Base-by-base conservation (phyloP, 2,329 filamentous ascomycete genomes). In the Harringtonia lauricola region DNA sequence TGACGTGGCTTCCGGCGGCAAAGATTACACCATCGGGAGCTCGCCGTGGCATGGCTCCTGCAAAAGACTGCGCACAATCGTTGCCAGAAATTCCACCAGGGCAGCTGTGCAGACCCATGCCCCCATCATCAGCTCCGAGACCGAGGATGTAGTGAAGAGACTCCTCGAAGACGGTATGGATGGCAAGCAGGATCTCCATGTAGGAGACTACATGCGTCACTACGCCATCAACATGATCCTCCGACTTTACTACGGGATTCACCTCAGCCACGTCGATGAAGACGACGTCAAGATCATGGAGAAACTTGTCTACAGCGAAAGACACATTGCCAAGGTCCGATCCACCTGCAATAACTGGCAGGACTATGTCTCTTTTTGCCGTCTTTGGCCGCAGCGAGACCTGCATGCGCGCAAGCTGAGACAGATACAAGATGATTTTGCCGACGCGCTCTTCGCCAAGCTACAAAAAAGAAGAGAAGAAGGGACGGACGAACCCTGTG, bases 21-120 rank as follows among this genome's bases (percentile, higher is more conserved):
- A 87, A 52, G 84, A 83, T 8, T 84, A 87, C 60, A 89, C 85
- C 0, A 87, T 92, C 48, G 86, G 86, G 1, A 87, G 84, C 0
- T 88, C 83, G 0, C 85, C 86, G 0, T 90, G 85, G 81, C 83
- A 89, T 49, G 83, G 86, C 42, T 85, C 79, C 3, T 86, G 83
- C 64, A 89, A 88, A 60, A 68, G 71, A 21, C 73, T 83, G 7
- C 75, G 85, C 48, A 88, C 86, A 64, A 83, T 82, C 0, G 85
- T 84, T 2, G 83, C 82, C 3, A 86, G 83, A 0, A 83, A 85
- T 0, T 68, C 90, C 21, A 89, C 89, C 59, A 72, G 81, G 1
- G 83, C 84, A 7, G 43, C 49, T 12, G 49, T 84, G 2, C 81
- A 86, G 54, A 79, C 78, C 0, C 89, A 90, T 58, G 83, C 88